Evolutionary conservation across 495 filamentous ascomycete species (phyloP).

Genomic region (Filosporella fistucella): DNA sequence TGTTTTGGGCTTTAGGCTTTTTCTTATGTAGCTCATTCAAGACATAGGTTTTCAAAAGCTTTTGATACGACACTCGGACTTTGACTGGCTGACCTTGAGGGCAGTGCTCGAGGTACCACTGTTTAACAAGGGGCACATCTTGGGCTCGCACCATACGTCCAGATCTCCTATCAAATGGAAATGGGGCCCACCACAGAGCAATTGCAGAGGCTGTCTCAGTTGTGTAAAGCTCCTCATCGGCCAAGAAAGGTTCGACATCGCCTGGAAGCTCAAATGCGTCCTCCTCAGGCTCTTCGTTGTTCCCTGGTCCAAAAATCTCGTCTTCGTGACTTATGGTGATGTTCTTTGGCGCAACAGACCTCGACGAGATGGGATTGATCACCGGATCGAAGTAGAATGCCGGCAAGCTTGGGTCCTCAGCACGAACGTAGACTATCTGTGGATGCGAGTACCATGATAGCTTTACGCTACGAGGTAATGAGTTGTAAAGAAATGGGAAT

Average conservation of each 20-base stretch:
- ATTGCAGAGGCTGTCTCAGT: constrained; percentile 90
- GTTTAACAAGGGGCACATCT: constrained; percentile 95
- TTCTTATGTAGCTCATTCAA: constrained; percentile 96
- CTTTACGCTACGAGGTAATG: constrained; percentile 89
- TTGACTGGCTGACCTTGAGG: constrained; percentile 93
- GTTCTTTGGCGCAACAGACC: constrained; percentile 93
- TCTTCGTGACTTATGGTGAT: constrained; percentile 91
- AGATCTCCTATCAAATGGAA: constrained; percentile 93
- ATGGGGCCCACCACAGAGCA: constrained; percentile 96
- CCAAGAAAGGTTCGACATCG: constrained; percentile 81
- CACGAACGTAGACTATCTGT: constrained; percentile 83
- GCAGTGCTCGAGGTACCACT: constrained; percentile 97
- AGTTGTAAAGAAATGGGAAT: constrained; percentile 95
- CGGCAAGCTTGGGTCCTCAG: constrained; percentile 77
- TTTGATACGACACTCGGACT: constrained; percentile 98
- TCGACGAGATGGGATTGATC: constrained; percentile 96
- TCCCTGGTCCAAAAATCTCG: constrained; percentile 83
- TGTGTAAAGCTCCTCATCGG: constrained; percentile 84
- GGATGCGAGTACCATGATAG: constrained; percentile 92
- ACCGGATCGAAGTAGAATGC: constrained; percentile 97
- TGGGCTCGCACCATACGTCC: constrained; percentile 96
- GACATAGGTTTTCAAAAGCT: constrained; percentile 93
- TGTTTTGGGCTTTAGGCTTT: constrained; percentile 89
- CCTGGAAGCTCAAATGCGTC: constrained; percentile 82
- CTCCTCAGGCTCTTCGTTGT: constrained; percentile 68